Conservation (phyloP, 495 filamentous ascomycete genomes). For the Penicillium nucicola region DNA sequence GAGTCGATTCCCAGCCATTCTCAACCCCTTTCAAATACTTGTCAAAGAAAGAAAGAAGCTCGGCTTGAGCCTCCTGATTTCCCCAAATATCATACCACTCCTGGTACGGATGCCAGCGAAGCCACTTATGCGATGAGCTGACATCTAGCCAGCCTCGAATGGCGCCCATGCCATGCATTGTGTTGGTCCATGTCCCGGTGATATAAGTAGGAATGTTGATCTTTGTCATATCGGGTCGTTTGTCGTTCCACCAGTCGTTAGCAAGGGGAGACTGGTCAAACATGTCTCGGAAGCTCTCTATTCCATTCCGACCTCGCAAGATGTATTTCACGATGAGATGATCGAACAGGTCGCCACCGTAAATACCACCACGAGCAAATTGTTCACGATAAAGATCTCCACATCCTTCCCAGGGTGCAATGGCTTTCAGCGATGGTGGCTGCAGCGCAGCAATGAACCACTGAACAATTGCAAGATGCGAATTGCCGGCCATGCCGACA, state of each 20-base stretch:
- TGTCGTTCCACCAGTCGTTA: constrained; percentile 26
- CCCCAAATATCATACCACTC: constrained; percentile 17
- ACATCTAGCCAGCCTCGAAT: background rate
- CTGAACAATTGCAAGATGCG: constrained; percentile 29
- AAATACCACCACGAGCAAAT: constrained; percentile 46
- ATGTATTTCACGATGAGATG: constrained; percentile 3
- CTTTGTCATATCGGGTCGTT: constrained; percentile 9
- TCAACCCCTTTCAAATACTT: constrained; percentile 26
- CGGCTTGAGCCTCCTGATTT: constrained; percentile 8
- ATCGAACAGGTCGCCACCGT: constrained; percentile 8
- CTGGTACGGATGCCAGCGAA: constrained; percentile 19
- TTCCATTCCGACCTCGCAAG: constrained; percentile 23
- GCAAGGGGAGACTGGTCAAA: constrained; percentile 6
- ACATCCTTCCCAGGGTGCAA: constrained; percentile 41
- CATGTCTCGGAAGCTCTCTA: constrained; percentile 19
- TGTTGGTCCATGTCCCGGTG: constrained; percentile 17
- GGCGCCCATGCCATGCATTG: background rate
- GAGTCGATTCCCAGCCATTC: constrained; percentile 34
- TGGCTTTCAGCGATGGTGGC: constrained; percentile 35
- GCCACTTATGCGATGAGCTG: background rate
- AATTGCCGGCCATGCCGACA: constrained; percentile 18
- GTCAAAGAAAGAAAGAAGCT: constrained; percentile 27
- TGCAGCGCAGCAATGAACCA: constrained; percentile 35
- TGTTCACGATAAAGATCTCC: constrained; percentile 37
- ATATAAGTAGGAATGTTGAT: constrained; percentile 24